Conservation (phyloP, 495 filamentous ascomycete species). For the Collariella sp. region DNA sequence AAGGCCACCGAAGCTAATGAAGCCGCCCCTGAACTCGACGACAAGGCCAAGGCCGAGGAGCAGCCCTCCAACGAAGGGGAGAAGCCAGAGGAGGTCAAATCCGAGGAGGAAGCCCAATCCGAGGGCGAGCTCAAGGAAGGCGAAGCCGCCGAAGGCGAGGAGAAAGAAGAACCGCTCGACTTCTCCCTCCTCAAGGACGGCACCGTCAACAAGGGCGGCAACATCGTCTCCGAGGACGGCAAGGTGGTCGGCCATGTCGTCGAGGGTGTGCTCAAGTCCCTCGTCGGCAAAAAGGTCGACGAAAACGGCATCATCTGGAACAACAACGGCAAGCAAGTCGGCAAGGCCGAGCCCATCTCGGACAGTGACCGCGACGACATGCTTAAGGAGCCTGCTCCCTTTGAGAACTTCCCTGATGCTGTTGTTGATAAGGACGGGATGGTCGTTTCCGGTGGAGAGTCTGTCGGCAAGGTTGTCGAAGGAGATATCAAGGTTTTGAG, state of each 20-base stretch:
- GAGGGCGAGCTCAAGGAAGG: background rate
- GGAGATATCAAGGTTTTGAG: too few species aligned
- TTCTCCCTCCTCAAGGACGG: conserved; percentile 56
- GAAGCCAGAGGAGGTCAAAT: background rate
- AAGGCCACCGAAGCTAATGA: background rate
- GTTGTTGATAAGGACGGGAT: too few species aligned
- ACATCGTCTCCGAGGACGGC: conserved; percentile 60
- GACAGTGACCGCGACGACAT: conserved; percentile 57
- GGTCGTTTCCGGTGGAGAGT: too few species aligned
- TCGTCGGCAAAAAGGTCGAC: conserved; percentile 61
- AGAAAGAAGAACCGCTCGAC: conserved; percentile 36
- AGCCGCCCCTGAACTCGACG: background rate
- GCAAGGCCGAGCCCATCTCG: conserved; percentile 64
- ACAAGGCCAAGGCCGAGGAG: too few species aligned
- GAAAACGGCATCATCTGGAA: conserved; percentile 69
- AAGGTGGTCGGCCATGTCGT: conserved; percentile 61
- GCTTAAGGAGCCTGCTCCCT: background rate
- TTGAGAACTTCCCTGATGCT: too few species aligned
- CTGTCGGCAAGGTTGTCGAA: too few species aligned
- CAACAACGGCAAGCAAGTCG: conserved; percentile 62
- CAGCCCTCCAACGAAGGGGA: too few species aligned
- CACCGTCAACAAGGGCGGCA: conserved; percentile 71
- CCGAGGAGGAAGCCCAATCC: background rate
- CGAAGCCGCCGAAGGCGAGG: too few species aligned
- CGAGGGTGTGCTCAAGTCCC: conserved; percentile 57